Conservation (phyloP, 352 stramenopile species). For the Bremia lactucae region DNA sequence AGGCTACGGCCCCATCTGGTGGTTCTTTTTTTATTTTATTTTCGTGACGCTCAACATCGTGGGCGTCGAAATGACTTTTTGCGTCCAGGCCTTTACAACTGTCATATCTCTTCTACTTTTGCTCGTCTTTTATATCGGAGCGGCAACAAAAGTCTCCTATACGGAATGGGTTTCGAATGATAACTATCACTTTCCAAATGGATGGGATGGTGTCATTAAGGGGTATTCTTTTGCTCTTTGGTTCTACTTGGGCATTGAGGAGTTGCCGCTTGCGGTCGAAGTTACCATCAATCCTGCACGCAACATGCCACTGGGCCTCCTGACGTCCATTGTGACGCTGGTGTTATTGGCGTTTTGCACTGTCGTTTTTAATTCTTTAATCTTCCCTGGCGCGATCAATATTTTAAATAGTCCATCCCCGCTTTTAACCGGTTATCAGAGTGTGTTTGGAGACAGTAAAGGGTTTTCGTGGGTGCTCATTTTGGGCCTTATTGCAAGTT, state of each 20-base stretch:
- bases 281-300: conserved; percentile 50
- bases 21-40: conserved; percentile 46
- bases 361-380: conserved; percentile 58
- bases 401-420: conserved; percentile 38
- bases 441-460: conserved; percentile 56
- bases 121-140: conserved; percentile 54
- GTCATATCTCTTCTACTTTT: conserved; percentile 45
- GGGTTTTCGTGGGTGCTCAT: conserved; percentile 63
- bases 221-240: conserved; percentile 57
- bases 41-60: conserved; percentile 53
- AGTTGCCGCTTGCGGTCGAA: conserved; percentile 51
- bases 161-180: conserved; percentile 31
- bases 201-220: conserved; percentile 38
- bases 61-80: conserved; percentile 54
- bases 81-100: conserved; percentile 45
- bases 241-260: conserved; percentile 66
- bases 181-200: conserved; percentile 38
- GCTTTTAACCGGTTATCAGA: conserved; percentile 49
- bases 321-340: conserved; percentile 48
- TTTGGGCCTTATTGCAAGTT: conserved; percentile 48
- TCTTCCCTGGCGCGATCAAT: conserved; percentile 31
- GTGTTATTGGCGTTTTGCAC: conserved; percentile 44
- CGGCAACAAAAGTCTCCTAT: conserved; percentile 49
- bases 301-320: conserved; percentile 47
- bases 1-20: conserved; percentile 39